Conservation (phyloP, 352 stramenopile genomes). For the Phytopythium boreale region DNA sequence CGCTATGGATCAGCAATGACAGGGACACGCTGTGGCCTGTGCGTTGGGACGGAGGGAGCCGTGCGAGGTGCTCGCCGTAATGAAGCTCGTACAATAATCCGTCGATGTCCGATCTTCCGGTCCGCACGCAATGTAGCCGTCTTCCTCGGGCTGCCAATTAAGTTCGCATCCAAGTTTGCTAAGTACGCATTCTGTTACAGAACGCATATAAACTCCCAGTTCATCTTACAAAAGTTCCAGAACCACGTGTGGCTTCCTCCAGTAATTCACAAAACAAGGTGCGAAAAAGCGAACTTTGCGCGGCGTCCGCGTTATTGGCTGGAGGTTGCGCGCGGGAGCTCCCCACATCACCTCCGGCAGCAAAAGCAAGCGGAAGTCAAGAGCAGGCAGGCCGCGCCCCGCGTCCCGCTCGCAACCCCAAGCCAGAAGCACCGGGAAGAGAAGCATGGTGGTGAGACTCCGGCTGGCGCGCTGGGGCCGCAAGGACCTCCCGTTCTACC, state of each 20-base stretch:
- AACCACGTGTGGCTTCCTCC: not conserved
- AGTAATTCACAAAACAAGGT: not conserved
- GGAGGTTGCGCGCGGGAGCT: not conserved
- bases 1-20: not conserved
- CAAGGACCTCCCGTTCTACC: conserved; percentile 88
- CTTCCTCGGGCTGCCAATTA: not conserved
- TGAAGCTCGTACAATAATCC: no score
- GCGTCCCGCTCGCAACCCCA: no score
- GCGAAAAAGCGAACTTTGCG: not conserved
- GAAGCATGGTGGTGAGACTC: conserved; percentile 81
- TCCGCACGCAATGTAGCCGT: no score
- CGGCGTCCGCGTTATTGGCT: conserved; percentile 1
- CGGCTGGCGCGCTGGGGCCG: conserved; percentile 82
- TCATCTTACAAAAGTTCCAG: no score
- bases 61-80: not conserved
- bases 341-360: conserved; percentile 1
- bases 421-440: not conserved
- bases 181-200: not conserved
- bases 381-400: no score
- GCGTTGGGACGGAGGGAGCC: not conserved
- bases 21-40: no score
- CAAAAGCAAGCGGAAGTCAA: not conserved
- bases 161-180: not conserved
- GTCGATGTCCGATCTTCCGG: no score
- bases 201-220: not conserved